Evolutionary conservation across 2,329 filamentous ascomycete genomes (phyloP), one percentile per base, ranked within the genome.

Genomic region (Celoporthe dispersa): DNA sequence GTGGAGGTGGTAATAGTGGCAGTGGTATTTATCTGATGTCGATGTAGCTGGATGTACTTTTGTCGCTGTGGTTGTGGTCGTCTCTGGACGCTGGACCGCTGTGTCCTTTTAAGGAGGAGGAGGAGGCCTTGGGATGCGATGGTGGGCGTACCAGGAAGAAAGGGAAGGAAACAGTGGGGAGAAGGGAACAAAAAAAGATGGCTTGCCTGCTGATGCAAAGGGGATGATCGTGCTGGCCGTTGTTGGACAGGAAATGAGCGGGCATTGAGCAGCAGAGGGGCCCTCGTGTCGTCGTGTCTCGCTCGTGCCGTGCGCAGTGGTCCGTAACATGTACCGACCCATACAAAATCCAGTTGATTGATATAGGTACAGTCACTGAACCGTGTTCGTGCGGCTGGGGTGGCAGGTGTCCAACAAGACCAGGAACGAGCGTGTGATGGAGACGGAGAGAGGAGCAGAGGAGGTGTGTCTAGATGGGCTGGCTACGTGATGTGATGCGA

Each of bases 291-390:
- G 35, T 64, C 25, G 11, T 64, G 28, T 31, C 28, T 33, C 39
- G 62, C 62, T 31, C 41, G 39, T 48, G 37, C 39, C 48, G 62
- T 64, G 25, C 25, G 62, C 62, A 44, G 25, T 51, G 60, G 31
- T 48, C 41, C 62, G 39, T 64, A 25, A 31, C 39, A 48, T 48
- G 39, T 48, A 44, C 28, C 37, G 25, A 48, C 37, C 39, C 61
- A 41, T 44, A 63, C 16, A 44, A 48, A 33, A 22, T 51, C 37
- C 41, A 51, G 39, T 3, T n/a, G 41, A 31, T 31, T n/a, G 41
- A 63, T 31, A 25, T 11, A 61, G 39, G 35, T 41, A 63, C 60
- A 63, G 60, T 63, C 60, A 63, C 60, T 44, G 60, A 44, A 44
- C 37, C 60, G 60, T 63, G 60, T 37, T 61, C 33, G 57, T 37